phyloP scores from a whole-genome alignment of 2,329 filamentous ascomycete genomes.

The Pestalotiopsis fici region DNA sequence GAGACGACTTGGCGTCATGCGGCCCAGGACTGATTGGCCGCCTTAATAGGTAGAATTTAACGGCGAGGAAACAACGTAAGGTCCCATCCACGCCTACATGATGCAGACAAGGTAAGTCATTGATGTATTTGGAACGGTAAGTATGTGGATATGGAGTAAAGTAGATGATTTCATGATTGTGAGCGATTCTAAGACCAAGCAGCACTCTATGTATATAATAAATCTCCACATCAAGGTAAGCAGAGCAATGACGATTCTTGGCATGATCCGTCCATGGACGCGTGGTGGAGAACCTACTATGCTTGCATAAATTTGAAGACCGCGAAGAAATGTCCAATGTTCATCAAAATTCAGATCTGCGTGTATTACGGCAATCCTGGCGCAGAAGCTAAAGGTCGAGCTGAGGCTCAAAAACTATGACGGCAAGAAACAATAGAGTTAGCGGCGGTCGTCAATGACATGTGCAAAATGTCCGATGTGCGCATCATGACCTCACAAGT shows the following conservation, averaged over 20 bases:
- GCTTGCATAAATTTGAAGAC: too few relatives aligned
- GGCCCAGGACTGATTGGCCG: background rate
- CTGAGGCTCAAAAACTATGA: background rate
- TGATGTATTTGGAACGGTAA: background rate
- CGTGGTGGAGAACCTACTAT: too few relatives aligned
- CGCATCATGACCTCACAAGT: constrained; percentile 10
- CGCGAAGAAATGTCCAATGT: too few relatives aligned
- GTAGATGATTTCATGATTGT: background rate
- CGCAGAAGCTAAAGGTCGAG: background rate
- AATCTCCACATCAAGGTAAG: background rate
- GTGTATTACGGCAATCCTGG: too few relatives aligned
- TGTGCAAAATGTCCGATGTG: background rate
- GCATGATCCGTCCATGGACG: background rate
- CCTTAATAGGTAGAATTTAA: background rate
- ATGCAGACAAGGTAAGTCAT: background rate
- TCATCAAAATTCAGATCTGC: too few relatives aligned
- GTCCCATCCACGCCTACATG: background rate
- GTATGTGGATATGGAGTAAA: background rate
- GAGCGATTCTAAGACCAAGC: background rate
- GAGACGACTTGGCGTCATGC: background rate
- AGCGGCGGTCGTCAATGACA: constrained; percentile 3
- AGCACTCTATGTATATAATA: background rate
- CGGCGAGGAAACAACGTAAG: background rate
- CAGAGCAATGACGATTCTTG: background rate
- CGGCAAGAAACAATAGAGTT: background rate